Evolutionary conservation across 495 filamentous ascomycete species (phyloP).

Genomic region (Neurospora pannonica): DNA sequence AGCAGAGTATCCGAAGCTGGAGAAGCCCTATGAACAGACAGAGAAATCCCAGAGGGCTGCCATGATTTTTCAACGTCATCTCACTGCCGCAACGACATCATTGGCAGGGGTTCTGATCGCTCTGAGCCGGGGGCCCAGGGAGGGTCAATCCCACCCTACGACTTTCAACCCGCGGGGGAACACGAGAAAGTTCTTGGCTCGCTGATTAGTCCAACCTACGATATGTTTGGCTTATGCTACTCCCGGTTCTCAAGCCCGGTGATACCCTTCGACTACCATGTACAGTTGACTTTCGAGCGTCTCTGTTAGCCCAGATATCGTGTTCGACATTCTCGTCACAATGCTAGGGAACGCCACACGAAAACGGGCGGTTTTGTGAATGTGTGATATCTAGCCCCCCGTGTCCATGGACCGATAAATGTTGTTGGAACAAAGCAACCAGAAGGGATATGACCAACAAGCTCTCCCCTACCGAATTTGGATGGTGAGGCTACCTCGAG

Average conservation of each 20-base stretch:
- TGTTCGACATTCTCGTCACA: background rate
- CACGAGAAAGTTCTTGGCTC: background rate
- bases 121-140: background rate
- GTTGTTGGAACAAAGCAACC: background rate
- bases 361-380: background rate
- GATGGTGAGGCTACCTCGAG: background rate
- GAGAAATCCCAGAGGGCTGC: background rate
- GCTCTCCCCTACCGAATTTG: background rate
- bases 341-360: background rate
- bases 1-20: background rate
- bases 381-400: background rate
- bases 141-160: background rate
- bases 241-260: background rate
- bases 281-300: background rate
- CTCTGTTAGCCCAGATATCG: background rate
- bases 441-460: background rate
- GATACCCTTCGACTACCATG: background rate
- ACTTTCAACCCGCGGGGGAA: background rate
- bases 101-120: constrained; percentile 11
- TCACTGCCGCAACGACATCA: constrained; percentile 13
- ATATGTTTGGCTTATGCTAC: background rate
- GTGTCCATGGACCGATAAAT: background rate
- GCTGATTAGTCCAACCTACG: background rate
- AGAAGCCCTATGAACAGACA: constrained; percentile 4
- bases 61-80: constrained; percentile 7